phyloP scores from a whole-genome alignment of 345 rosid genomes.

The Arabis alpina region DNA sequence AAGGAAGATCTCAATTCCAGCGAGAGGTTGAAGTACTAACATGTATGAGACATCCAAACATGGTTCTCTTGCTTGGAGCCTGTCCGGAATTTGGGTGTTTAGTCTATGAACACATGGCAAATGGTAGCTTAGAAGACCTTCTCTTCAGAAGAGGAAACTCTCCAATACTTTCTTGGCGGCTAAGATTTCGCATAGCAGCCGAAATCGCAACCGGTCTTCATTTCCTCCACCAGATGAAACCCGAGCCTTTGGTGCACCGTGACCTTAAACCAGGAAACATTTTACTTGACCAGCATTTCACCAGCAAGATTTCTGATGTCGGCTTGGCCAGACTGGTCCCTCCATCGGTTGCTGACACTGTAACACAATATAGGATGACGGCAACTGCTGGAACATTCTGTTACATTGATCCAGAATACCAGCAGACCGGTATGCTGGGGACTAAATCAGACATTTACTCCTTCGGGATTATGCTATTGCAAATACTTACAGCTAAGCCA shows the following conservation, averaged over 20 bases:
- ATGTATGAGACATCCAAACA: constrained; percentile 87
- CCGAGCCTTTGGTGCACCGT: constrained; percentile 93
- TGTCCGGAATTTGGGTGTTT: constrained; percentile 89
- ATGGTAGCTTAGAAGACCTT: constrained; percentile 88
- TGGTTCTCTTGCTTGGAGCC: constrained; percentile 96
- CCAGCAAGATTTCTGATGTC: constrained; percentile 91
- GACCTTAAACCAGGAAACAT: constrained; percentile 93
- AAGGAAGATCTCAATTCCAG: constrained; percentile 82
- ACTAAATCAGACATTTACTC: constrained; percentile 86
- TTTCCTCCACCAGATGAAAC: constrained; percentile 90
- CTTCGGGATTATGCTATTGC: constrained; percentile 77
- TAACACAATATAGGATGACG: constrained; percentile 86
- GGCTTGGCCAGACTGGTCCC: constrained; percentile 97
- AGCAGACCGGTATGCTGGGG: constrained; percentile 90
- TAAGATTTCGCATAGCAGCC: constrained; percentile 74
- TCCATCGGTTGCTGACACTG: constrained; percentile 64
- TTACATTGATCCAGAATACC: constrained; percentile 95
- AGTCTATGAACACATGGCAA: constrained; percentile 89
- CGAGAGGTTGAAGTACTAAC: constrained; percentile 87
- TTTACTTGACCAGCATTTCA: constrained; percentile 73
- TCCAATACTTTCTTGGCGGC: constrained; percentile 72
- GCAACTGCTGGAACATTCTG: constrained; percentile 94
- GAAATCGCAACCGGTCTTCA: constrained; percentile 87
- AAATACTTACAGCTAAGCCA: constrained; percentile 78
- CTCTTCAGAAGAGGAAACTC: constrained; percentile 58